Base-by-base conservation (phyloP, 441 rosid species). In the Sinapis alba region DNA sequence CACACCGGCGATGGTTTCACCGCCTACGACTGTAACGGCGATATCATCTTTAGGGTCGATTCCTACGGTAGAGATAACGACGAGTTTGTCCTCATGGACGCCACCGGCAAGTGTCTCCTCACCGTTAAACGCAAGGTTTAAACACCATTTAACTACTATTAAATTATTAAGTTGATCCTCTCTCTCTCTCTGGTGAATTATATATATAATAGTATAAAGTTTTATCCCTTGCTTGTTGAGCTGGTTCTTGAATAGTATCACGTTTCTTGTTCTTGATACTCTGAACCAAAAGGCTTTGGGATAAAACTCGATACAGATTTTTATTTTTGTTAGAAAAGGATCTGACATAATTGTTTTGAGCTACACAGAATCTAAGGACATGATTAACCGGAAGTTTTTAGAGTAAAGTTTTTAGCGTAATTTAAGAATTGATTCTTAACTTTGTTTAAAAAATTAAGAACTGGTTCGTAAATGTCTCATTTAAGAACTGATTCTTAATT, bases 1-100 rank as follows among this genome's bases (percentile, higher is more conserved):
- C 93, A 85, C 79, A 83, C 94, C 77, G 92, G 92, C 67, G 98
- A 95, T 74, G 99, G 98, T 36, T 95, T 90, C 86, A 84, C 90
- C 32, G 92, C 83, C 51, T 90, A 92, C 24, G 94, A 88, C 43
- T 86, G 89, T 62, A 75, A 74, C 32, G 98, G 97, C 24, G 77
- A 86, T 78, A 80, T 90, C 62, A 83, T 88, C 80, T 92, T 94
- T 84, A 91, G 97, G 21, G 99, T 94, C 27, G 99, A 94, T 78
- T 90, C 98, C 0, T 92, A 89, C 65, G 95, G 99, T 1, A 89
- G 90, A 27, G 92, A 88, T 59, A 82, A 59, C 61, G 88, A 68
- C 21, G 96, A 87, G 82, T 78, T 85, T 53, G 98, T 90, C 80
- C 98, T 94, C 78, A 94, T 94, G 99, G 92, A 92, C 59, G 82